phyloP scores from a whole-genome alignment of 2,329 filamentous ascomycete genomes.

The Zymoseptoria brevis region DNA sequence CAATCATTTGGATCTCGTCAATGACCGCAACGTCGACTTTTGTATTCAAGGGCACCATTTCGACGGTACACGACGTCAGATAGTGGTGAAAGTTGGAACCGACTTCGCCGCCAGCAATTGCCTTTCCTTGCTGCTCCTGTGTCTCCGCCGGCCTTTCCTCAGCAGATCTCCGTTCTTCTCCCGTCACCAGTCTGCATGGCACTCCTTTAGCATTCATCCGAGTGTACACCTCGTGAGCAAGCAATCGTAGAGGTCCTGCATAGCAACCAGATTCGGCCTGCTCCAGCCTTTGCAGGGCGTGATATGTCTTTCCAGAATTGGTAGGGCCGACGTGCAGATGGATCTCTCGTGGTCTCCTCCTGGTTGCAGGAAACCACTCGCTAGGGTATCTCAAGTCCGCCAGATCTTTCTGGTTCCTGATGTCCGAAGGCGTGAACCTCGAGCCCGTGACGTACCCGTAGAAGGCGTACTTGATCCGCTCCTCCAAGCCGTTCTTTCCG shows the following conservation, averaged over 20 bases:
- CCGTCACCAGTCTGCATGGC: constrained; percentile 73
- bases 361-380: constrained; percentile 86
- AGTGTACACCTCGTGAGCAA: constrained; percentile 93
- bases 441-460: constrained; percentile 55
- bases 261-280: constrained; percentile 71
- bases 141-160: constrained; percentile 32
- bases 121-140: neutral
- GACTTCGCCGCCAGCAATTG: constrained; percentile 25
- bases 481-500: constrained; percentile 23
- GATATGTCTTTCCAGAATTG: constrained; percentile 97
- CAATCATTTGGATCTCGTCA: constrained; percentile 98
- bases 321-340: constrained; percentile 94
- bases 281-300: constrained; percentile 79
- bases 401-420: constrained; percentile 54
- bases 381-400: constrained; percentile 81
- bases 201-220: constrained; percentile 72
- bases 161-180: constrained; percentile 68
- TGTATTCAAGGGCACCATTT: constrained; percentile 63
- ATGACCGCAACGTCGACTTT: constrained; percentile 86
- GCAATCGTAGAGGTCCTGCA: constrained; percentile 75
- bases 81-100: constrained; percentile 41
- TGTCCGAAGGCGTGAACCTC: constrained; percentile 49
- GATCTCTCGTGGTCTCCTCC: constrained; percentile 70
- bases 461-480: constrained; percentile 56
- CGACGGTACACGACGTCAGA: constrained; percentile 83